phyloP scores from a whole-genome alignment of 2,329 filamentous ascomycete species.

The Aureobasidium vineae region DNA sequence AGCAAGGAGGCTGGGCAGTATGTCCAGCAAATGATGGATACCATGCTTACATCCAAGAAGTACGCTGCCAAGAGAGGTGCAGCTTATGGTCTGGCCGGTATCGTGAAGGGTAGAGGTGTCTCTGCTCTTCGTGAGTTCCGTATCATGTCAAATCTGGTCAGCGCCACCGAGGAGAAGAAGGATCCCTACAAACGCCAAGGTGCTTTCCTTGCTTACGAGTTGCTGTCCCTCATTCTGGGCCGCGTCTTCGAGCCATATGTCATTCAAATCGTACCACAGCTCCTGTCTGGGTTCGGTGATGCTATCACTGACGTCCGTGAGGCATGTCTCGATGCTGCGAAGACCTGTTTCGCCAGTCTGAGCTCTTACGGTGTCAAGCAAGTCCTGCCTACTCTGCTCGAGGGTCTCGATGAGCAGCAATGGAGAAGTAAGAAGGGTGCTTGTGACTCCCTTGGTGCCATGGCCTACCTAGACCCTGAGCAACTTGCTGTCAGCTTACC shows the following conservation, averaged over 20 bases:
- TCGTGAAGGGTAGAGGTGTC: conserved; percentile 86
- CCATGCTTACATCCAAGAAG: conserved; percentile 80
- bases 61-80: conserved; percentile 92
- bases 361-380: conserved; percentile 96
- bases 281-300: conserved; percentile 88
- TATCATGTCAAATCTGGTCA: conserved; percentile 75
- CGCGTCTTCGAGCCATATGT: conserved; percentile 94
- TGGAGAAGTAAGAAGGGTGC: conserved; percentile 99
- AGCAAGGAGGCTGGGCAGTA: conserved; percentile 76
- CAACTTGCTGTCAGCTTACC: conserved; percentile 89
- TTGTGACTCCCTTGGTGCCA: conserved; percentile 92
- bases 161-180: conserved; percentile 92
- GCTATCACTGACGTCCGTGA: conserved; percentile 84
- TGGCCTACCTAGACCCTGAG: conserved; percentile 97
- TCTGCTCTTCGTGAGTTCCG: conserved; percentile 77
- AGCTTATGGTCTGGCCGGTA: conserved; percentile 88
- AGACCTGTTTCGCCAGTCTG: conserved; percentile 87
- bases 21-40: conserved; percentile 74
- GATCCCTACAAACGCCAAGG: conserved; percentile 85
- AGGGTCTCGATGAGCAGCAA: conserved; percentile 90
- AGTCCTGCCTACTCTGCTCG: conserved; percentile 84
- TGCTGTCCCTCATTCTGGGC: conserved; percentile 81
- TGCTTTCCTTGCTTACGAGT: conserved; percentile 83
- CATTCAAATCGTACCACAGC: conserved; percentile 88
- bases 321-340: conserved; percentile 87